Evolutionary conservation across 2,329 filamentous ascomycete species (phyloP), one percentile per base, ranked within the genome.

Genomic region (Thielaviopsis musarum): DNA sequence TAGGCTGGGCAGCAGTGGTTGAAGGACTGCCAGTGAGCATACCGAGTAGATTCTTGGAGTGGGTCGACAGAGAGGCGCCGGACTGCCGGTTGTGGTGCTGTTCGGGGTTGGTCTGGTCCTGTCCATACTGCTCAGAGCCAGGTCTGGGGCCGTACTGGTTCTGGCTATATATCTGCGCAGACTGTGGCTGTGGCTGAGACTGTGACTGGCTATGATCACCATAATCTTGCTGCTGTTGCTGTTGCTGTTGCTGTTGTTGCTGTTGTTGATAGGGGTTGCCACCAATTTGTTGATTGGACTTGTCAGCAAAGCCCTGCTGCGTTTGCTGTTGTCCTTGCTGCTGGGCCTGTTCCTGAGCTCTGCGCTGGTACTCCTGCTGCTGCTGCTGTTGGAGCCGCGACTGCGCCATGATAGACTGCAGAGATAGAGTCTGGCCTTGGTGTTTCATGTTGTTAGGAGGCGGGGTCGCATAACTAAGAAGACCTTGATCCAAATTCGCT

Each of bases 1-100:
- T 34, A 13, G 59, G 54, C 24, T 56, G 54, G 15, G 57, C 22
- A 17, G 24, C 53, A 30, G 55, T 28, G 13, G 54, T 28, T 12
- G 24, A 51, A 21, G 56, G 30, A 49, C 59, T 64, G 45, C 67
- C 68, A 63, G 73, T 75, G 62, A 76, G 70, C 7, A 71, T 68
- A 54, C 68, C 72, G 28, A 76, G 65, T 5, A 76, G 61, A n/a
- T 70, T 67, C 62, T 67, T 66, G 0, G 67, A 66, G 30, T 73
- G 71, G 51, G 58, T 67, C n/a, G 65, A 68, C 55, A 72, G 57
- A 28, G 68, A 30, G 24, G 34, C 57, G 19, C 57, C 52, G 54
- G 57, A 19, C 15, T 26, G 49, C 49, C 56, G 57, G 22, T 12
- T 45, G 22, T 26, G 38, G 38, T 62, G 54, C 1, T 28, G 41